phyloP scores from a whole-genome alignment of 805 yeast genomes.

The Sugiyamaella mastotermitis region DNA sequence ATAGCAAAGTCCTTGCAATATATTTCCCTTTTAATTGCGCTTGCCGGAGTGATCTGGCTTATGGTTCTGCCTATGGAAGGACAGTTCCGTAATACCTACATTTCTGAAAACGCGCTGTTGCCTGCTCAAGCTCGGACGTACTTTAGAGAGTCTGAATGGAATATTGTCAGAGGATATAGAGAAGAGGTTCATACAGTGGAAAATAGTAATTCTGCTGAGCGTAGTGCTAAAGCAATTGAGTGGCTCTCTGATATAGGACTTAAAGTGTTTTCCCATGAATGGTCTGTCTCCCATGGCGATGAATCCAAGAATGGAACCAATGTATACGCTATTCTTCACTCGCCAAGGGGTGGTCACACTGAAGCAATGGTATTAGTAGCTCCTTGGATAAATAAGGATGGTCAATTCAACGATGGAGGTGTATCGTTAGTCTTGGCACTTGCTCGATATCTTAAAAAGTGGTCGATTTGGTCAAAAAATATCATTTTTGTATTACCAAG shows the following conservation, averaged over 20 bases:
- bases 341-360: conserved; percentile 93
- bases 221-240: conserved; percentile 42
- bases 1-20: conserved; percentile 23
- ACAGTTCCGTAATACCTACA: conserved; percentile 74
- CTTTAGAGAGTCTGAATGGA: conserved; percentile 94
- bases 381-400: conserved; percentile 74
- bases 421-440: conserved; percentile 65
- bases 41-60: conserved; percentile 50
- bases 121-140: conserved; percentile 93
- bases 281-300: conserved; percentile 25
- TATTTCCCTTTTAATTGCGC: conserved; percentile 24
- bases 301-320: conserved; percentile 36
- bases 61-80: conserved; percentile 69
- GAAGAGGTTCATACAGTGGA: conserved; percentile 43
- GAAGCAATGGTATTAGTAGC: conserved; percentile 89
- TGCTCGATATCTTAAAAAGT: conserved; percentile 71
- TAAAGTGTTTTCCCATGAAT: conserved; percentile 46
- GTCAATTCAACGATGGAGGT: conserved; percentile 70
- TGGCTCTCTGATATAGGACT: conserved; percentile 74
- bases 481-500: conserved; percentile 80
- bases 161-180: conserved; percentile 78
- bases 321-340: conserved; percentile 78
- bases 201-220: conserved; percentile 23
- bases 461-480: conserved; percentile 95
- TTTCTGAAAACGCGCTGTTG: conserved; percentile 93